These are phyloP conservation scores for Taiozyma onychis DNA, from an alignment of 1,139 yeast species.

Conservation along the genomic window DNA sequence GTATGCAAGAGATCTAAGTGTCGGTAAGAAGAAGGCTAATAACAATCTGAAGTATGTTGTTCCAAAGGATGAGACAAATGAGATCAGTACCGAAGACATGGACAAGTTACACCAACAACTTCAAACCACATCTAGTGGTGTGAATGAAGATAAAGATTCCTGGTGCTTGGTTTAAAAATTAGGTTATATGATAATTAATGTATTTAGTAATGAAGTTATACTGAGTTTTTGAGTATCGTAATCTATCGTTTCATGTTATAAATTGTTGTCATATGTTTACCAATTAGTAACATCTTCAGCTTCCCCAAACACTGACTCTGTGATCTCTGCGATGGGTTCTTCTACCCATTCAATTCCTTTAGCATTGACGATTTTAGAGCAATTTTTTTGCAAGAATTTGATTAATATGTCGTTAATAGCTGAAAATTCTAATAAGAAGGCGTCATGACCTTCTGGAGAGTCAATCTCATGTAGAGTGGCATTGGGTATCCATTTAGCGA, in stretches of 20 bases:
- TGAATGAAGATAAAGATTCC: conserved; percentile 24
- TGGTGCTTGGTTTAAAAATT: conserved; percentile 26
- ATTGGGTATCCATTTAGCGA: conserved; percentile 72
- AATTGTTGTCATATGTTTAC: conserved; percentile 31
- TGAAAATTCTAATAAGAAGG: conserved; percentile 84
- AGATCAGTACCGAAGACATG: conserved; percentile 4
- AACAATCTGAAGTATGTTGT: neutral
- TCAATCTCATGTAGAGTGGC: conserved; percentile 63
- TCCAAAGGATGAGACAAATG: conserved; percentile 1
- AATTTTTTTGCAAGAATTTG: conserved; percentile 51
- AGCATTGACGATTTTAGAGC: conserved; percentile 50
- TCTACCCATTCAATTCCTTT: conserved; percentile 46
- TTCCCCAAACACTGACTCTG: conserved; percentile 86
- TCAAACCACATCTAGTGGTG: conserved; percentile 1
- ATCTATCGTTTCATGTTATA: neutral
- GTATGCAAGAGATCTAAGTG: conserved; percentile 55
- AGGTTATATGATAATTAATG: neutral
- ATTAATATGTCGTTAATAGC: conserved; percentile 68
- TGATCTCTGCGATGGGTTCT: conserved; percentile 45
- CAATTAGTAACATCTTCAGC: conserved; percentile 91
- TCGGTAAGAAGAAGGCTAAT: conserved; percentile 22
- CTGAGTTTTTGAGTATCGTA: neutral
- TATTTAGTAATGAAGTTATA: neutral
- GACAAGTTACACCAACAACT: conserved; percentile 8
- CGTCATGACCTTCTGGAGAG: conserved; percentile 98